Evolutionary conservation across 331 rosid genomes (phyloP), one percentile per base, ranked within the genome.

Genomic region (Dryas integrifolia): DNA sequence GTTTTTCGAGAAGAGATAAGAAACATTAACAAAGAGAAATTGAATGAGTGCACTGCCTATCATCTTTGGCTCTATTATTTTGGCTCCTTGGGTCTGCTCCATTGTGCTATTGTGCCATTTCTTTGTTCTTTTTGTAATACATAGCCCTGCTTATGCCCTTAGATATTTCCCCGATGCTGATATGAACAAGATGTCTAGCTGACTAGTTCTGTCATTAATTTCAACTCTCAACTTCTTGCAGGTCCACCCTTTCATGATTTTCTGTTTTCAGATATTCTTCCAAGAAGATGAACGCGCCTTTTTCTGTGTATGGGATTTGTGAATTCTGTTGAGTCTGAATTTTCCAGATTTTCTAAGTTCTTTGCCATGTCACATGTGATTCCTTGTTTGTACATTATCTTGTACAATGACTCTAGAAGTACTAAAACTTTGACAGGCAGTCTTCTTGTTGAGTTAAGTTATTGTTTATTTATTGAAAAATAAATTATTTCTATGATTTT

Each of bases 231-330:
- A 71, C 64, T 78, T 80, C 75, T 72, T 79, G 72, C 97, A 91
- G 97, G 96, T 58, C 96, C 92, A 18, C 98, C 98, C 63, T 89
- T 85, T 72, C 96, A 94, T 84, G 96, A 89, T 76, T 94, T 91
- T 73, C 89, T 96, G 49, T 77, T 91, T 83, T 84, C 96, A 10
- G 98, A 94, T 73, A 52, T 89, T 80, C 86, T 88, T 73, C 90
- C 92, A 39, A 73, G 72, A 70, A 82, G 87, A 71, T 84, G 81
- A 79, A 82, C 64, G 51, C 58, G 44, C 61, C 73, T 60, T 38
- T 51, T 51, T 57, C 72, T n/a, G 38, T n/a, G 38, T 12, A 7
- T 35, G 59, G 9, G 49, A 26, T 59, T 65, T n/a, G 8, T 70
- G 10, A 26, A 5, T 38, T 62, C 68, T 62, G 11, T 35, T 5